Base-by-base conservation (phyloP, 495 filamentous ascomycete genomes). In the Penicillium samsonianum region DNA sequence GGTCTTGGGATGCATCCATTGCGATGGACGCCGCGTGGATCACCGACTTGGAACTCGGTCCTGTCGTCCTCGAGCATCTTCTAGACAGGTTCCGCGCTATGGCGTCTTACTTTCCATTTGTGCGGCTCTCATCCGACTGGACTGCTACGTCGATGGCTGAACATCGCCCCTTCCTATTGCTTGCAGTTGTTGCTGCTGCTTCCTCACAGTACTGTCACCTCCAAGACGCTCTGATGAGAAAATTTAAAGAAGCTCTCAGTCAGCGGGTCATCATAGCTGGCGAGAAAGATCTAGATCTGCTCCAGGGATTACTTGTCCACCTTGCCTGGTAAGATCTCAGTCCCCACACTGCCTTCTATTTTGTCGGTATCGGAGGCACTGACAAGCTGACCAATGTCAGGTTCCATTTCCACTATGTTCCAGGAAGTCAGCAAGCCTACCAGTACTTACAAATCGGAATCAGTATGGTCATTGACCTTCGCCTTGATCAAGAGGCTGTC, bases 301-400 rank as follows among this genome's bases (percentile, higher is more conserved):
- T 69, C 10, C 62, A 67, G 50, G 65, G 67, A 23, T 51, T 69
- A 35, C 49, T 67, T 28, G 48, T 63, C n/a, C 48, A 69, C 25
- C 49, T 69, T 43, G 55, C 59, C 20, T 69, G 67, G 67, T 67
- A 50, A 50, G 55, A 40, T 54, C 19, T 43, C 41, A 23, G 19
- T 22, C 20, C 8, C 17, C 19, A 23, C 5, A 23, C 11, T 43
- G 20, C 41, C 41, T 43, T 23, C 41, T n/a, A n/a, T n/a, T n/a
- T n/a, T n/a, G n/a, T 23, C 41, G 41, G 41, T n/a, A 5, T 43
- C 41, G 20, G 41, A 11, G 38, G 19, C 41, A 43, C 41, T 11
- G 3, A n/a, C 41, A 43, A 43, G 41, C 41, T 43, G 41, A 43
- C 41, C 41, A 43, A 43, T 43, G 41, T 43, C 17, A 43, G 41